Percentiles rank a stretch among this genome's conserved stretches.
Conservation (phyloP, 495 filamentous ascomycete genomes). For the Podospora didyma region DNA sequence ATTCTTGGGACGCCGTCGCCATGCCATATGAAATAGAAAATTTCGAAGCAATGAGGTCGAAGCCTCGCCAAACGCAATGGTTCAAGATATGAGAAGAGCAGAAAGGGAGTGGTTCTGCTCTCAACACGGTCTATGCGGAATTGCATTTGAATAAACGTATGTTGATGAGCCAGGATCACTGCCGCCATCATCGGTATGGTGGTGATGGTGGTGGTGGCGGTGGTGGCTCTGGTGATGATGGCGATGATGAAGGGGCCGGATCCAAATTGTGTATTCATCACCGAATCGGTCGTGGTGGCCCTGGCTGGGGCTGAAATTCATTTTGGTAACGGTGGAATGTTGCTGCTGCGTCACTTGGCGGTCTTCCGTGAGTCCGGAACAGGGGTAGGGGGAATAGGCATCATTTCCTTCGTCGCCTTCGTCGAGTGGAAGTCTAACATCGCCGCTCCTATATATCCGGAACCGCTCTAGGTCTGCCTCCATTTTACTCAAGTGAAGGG, state of each 20-base stretch:
- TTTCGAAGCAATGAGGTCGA: neutral
- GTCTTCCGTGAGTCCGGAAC: constrained; percentile 22
- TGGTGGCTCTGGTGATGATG: neutral
- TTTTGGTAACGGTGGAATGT: neutral
- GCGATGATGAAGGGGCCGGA: neutral
- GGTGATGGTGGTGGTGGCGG: too few species aligned
- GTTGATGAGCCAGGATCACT: too few species aligned
- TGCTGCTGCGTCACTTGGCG: constrained; percentile 4
- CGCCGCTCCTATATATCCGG: constrained; percentile 10
- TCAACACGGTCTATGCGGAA: neutral
- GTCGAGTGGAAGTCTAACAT: neutral
- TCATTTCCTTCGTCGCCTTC: neutral
- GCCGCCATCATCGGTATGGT: too few species aligned
- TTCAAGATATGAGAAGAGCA: too few species aligned
- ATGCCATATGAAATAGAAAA: constrained; percentile 6
- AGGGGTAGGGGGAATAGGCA: constrained; percentile 18
- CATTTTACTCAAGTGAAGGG: constrained; percentile 45
- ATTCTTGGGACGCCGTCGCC: constrained; percentile 14
- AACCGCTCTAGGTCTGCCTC: constrained; percentile 51
- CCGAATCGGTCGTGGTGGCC: too few species aligned
- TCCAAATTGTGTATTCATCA: neutral
- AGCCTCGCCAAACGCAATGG: too few species aligned
- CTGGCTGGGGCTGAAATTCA: too few species aligned
- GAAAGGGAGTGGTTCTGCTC: neutral
- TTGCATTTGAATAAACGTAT: neutral